Conservation (phyloP, 805 yeast genomes). For the Saccharomycopsis vini region DNA sequence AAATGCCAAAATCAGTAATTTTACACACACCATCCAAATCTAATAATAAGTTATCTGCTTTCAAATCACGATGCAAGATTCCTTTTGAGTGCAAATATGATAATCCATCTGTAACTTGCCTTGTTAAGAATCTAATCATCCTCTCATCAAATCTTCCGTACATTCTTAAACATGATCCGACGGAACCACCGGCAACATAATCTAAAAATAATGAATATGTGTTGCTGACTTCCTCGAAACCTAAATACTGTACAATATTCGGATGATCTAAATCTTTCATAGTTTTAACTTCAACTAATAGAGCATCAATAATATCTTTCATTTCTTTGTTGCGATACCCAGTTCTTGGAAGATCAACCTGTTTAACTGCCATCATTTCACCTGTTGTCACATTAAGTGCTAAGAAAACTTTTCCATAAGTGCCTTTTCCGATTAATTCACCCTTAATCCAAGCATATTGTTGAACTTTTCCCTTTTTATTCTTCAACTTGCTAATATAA, state of each 20-base stretch:
- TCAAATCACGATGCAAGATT: constrained; percentile 86
- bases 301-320: constrained; percentile 65
- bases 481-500: constrained; percentile 56
- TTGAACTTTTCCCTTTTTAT: constrained; percentile 57
- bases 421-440: constrained; percentile 91
- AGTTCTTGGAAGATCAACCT: constrained; percentile 59
- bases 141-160: constrained; percentile 81
- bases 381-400: constrained; percentile 95
- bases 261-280: constrained; percentile 89
- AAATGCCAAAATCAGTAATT: constrained; percentile 94
- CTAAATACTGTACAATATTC: constrained; percentile 92
- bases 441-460: constrained; percentile 98
- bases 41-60: constrained; percentile 82
- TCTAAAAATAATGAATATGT: constrained; percentile 84
- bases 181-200: constrained; percentile 97
- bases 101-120: constrained; percentile 76
- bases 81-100: constrained; percentile 83
- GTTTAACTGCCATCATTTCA: constrained; percentile 98
- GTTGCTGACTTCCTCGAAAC: constrained; percentile 69
- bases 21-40: constrained; percentile 92
- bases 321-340: constrained; percentile 35
- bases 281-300: constrained; percentile 85
- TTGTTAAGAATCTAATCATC: constrained; percentile 60
- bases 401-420: constrained; percentile 87
- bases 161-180: constrained; percentile 72